Percentiles rank a stretch among this genome's conserved stretches.
Conservation (phyloP, 768 basidiomycete genomes). For the Mycena galopus region DNA sequence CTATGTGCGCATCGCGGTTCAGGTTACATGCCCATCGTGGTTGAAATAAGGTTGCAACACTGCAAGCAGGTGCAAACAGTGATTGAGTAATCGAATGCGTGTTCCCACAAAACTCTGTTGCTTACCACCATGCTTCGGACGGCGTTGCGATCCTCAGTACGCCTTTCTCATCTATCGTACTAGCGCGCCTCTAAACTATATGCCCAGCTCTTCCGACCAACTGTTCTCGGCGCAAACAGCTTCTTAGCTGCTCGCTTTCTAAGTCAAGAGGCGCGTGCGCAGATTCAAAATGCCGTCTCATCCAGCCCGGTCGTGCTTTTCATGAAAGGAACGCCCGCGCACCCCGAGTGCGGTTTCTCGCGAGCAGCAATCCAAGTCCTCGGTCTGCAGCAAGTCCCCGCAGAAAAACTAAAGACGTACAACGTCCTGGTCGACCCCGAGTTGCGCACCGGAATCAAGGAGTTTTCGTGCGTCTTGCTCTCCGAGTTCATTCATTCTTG, state of each 20-base stretch:
- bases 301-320: constrained; percentile 91
- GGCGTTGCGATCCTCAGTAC: constrained; percentile 29
- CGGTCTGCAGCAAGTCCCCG: constrained; percentile 83
- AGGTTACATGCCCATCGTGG: too few species aligned
- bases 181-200: not conserved
- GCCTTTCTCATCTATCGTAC: not conserved
- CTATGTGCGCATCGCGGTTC: too few species aligned
- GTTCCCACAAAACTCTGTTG: too few species aligned
- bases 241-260: constrained; percentile 58
- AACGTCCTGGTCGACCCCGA: constrained; percentile 91
- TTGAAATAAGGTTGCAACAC: too few species aligned
- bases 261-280: constrained; percentile 69
- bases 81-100: too few species aligned
- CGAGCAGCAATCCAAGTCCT: constrained; percentile 93
- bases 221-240: constrained; percentile 9
- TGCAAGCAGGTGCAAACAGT: not conserved
- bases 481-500: not conserved
- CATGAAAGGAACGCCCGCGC: constrained; percentile 95
- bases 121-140: constrained; percentile 22
- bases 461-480: constrained; percentile 88
- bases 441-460: constrained; percentile 89
- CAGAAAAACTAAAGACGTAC: constrained; percentile 88
- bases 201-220: constrained; percentile 14
- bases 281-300: constrained; percentile 81
- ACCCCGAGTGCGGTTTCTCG: constrained; percentile 96